A percentile compares a stretch with the other conserved stretches of the same genome.
Conservation (phyloP, 352 stramenopile genomes). For the Pythium phragmitis region DNA sequence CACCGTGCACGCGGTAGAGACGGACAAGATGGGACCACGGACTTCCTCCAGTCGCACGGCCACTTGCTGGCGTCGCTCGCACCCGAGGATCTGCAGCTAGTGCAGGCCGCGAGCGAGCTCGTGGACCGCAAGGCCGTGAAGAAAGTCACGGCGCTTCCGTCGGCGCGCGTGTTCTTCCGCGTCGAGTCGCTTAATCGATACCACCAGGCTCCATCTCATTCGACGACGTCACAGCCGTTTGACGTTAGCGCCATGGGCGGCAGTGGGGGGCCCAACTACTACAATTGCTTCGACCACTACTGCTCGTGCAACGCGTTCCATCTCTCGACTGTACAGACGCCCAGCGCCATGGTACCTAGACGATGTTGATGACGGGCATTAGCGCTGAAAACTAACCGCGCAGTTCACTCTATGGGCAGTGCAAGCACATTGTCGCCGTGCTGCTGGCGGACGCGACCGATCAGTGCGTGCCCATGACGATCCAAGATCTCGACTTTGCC, state of each 20-base stretch:
- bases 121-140: conserved; percentile 47
- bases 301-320: conserved; percentile 64
- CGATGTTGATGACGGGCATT: neutral
- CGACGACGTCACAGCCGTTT: conserved; percentile 38
- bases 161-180: conserved; percentile 53
- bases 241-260: conserved; percentile 40
- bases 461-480: conserved; percentile 44
- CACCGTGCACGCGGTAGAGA: neutral
- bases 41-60: conserved; percentile 38
- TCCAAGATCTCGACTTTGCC: conserved; percentile 55
- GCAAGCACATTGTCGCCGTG: conserved; percentile 70
- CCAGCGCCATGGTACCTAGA: conserved; percentile 51
- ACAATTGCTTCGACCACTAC: conserved; percentile 74
- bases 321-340: conserved; percentile 34
- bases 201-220: conserved; percentile 9
- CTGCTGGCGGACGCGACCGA: conserved; percentile 55
- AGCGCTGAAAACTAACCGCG: neutral
- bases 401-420: conserved; percentile 29
- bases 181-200: conserved; percentile 69
- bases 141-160: conserved; percentile 48
- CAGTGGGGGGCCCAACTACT: conserved; percentile 54
- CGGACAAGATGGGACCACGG: neutral
- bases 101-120: conserved; percentile 58
- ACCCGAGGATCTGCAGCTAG: conserved; percentile 38
- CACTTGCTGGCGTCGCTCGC: conserved; percentile 48